phyloP scores from a whole-genome alignment of 106 monocot species.

The Phalaenopsis aphrodite region DNA sequence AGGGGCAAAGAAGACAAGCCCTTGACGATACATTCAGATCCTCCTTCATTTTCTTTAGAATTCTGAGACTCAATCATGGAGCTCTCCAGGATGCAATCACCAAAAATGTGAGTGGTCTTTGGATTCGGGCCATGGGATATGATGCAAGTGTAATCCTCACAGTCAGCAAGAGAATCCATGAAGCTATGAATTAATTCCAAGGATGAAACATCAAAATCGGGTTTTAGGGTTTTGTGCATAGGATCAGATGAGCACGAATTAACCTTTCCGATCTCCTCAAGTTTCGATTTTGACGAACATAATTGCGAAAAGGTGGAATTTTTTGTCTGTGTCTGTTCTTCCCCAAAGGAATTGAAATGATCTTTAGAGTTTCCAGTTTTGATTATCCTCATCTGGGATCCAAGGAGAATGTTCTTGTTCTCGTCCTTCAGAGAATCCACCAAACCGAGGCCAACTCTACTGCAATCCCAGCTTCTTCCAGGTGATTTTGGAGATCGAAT shows the following conservation, averaged over 20 bases:
- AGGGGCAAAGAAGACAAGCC: neutral
- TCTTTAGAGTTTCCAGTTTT: conserved; percentile 9
- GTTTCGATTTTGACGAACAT: conserved; percentile 8
- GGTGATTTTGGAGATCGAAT: conserved; percentile 36
- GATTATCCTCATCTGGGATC: conserved; percentile 23
- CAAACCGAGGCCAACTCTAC: conserved; percentile 48
- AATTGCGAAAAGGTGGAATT: neutral
- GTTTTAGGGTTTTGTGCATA: neutral
- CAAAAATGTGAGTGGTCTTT: conserved; percentile 78
- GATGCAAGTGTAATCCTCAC: conserved; percentile 77
- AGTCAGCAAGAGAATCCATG: conserved; percentile 31
- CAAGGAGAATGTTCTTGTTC: conserved; percentile 29
- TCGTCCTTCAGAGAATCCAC: conserved; percentile 37
- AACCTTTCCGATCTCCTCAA: neutral
- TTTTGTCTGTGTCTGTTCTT: conserved; percentile 1
- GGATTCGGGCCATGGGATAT: conserved; percentile 73
- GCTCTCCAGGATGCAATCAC: conserved; percentile 52
- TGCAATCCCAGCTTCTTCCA: conserved; percentile 45
- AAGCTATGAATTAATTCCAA: conserved; percentile 11
- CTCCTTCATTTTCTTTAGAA: conserved; percentile 4
- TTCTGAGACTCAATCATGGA: conserved; percentile 18
- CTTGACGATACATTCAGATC: neutral
- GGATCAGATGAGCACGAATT: conserved; percentile 1
- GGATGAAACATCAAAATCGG: conserved; percentile 9
- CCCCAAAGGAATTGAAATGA: neutral